Evolutionary conservation across 116 monocot species (phyloP).

Genomic region (Iris pallida): DNA sequence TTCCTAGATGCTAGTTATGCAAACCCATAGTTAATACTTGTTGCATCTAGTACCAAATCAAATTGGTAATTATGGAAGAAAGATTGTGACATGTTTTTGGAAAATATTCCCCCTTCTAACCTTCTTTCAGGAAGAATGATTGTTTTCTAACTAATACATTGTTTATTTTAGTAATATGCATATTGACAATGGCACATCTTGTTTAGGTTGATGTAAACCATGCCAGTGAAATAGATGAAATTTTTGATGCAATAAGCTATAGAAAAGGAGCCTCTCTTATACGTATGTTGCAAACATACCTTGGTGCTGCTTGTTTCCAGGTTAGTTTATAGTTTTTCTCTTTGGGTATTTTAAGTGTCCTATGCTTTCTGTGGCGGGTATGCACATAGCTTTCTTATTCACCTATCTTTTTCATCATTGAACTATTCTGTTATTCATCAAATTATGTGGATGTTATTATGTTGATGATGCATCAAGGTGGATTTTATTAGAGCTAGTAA

Average conservation of each 20-base stretch:
- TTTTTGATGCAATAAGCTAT: slow-evolving; percentile 98
- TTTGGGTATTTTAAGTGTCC: background rate
- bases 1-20: too few relatives aligned
- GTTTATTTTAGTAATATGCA: background rate
- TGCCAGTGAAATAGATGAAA: slow-evolving; percentile 93
- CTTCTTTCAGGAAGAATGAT: background rate
- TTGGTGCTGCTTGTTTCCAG: slow-evolving; percentile 91
- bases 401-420: too few relatives aligned
- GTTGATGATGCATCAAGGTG: too few relatives aligned
- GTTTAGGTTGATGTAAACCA: slow-evolving; percentile 94
- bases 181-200: background rate
- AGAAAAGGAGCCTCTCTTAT: slow-evolving; percentile 92
- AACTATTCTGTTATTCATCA: too few relatives aligned
- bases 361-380: background rate
- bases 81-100: too few relatives aligned
- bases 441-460: too few relatives aligned
- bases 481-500: too few relatives aligned
- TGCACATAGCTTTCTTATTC: too few relatives aligned
- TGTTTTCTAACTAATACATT: background rate
- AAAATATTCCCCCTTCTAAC: too few relatives aligned
- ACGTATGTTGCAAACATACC: slow-evolving; percentile 87
- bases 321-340: slow-evolving; percentile 22
- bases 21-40: too few relatives aligned
- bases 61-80: too few relatives aligned
- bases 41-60: too few relatives aligned